Base-by-base conservation (phyloP, 2,329 filamentous ascomycete genomes). In the Pseudogymnoascus sp. region DNA sequence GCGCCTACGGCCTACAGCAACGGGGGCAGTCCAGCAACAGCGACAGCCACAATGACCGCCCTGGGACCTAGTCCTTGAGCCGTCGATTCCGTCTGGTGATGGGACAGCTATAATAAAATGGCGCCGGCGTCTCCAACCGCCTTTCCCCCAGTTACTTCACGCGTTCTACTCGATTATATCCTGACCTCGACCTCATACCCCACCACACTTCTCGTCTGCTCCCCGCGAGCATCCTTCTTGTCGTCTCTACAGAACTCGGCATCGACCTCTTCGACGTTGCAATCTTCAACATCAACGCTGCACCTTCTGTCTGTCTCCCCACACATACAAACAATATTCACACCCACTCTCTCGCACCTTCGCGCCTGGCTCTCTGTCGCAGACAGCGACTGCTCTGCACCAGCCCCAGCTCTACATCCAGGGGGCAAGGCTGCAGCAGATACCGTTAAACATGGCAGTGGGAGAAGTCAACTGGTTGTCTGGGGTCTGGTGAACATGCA, bases 271-370 rank as follows among this genome's bases (percentile, higher is more conserved):
- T 50, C 58, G 35, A 35, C 57, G 10, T 60, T 62, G 11, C 50
- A 61, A 61, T 59, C 60, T 15, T 57, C 90, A 5, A 76, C 79
- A 13, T 82, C 86, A 29, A 85, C 88, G 0, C 82, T 96, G 11
- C 81, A 85, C 61, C 82, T 90, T 64, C 78, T 92, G 29, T 83
- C 86, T 54, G 80, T 82, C 3, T 87, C 90, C 6, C 82, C 84
- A 31, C 84, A 86, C 68, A 81, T 95, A 64, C 84, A 83, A 61
- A 73, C 92, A 7, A 76, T 84, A 36, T 97, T 95, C 74, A 82
- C 85, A 61, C 85, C 90, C 0, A 90, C 88, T 2, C 81, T 94
- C 60, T 85, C 88, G 21, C 86, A 89, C 72, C 81, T 96, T 5
- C 86, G 90, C 60, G 90, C 90, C 36, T 90, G 87, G 68, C 79